Conservation (phyloP, 73 alveolate species). For the Tetrahymena malaccensis region DNA sequence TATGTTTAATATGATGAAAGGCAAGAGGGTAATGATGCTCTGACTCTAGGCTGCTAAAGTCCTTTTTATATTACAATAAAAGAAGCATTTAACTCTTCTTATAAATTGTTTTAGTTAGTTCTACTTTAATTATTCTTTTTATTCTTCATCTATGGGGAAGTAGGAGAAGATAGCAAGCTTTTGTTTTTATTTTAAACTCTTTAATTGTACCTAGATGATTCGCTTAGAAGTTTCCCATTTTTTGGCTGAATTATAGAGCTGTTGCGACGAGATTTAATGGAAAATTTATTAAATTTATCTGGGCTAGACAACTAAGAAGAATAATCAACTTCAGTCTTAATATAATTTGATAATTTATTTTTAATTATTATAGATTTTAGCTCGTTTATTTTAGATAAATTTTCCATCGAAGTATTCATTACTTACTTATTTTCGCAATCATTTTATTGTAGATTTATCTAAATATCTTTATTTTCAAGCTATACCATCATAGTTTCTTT, state of each 20-base stretch:
- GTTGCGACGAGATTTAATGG: background rate
- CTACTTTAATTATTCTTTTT: background rate
- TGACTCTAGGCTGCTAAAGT: background rate
- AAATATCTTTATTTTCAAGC: background rate
- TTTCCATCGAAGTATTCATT: background rate
- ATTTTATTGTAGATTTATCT: background rate
- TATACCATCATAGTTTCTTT: background rate
- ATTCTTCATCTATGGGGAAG: background rate
- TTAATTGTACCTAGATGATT: background rate
- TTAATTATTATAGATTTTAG: background rate
- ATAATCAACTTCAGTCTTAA: background rate
- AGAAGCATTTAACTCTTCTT: background rate
- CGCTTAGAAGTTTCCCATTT: background rate
- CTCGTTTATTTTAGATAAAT: background rate
- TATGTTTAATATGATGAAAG: background rate
- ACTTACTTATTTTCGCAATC: background rate
- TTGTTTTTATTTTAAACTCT: background rate
- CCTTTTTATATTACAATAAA: background rate
- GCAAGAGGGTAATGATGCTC: background rate
- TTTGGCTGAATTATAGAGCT: background rate
- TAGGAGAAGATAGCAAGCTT: background rate
- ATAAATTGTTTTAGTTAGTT: background rate
- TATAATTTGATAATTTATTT: background rate
- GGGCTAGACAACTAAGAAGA: background rate
- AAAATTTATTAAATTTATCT: background rate